phyloP scores from a whole-genome alignment of 164 flowering plant species.

The grape (Vitis vinifera) region DNA sequence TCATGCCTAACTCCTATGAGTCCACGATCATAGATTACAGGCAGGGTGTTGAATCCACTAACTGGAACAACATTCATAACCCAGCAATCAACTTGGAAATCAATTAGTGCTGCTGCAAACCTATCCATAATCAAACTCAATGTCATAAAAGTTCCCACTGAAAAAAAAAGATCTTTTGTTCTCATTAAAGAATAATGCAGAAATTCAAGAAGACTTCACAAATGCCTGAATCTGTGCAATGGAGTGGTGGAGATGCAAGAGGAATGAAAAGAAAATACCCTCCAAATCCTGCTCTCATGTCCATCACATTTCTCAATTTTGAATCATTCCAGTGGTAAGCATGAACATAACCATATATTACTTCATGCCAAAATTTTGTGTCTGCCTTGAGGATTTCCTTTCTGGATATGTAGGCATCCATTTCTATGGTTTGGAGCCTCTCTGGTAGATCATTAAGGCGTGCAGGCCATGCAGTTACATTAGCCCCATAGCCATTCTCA shows the following conservation, averaged over 20 bases:
- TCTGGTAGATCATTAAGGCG: conserved; percentile 83
- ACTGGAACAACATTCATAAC: conserved; percentile 91
- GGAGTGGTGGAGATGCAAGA: conserved; percentile 10
- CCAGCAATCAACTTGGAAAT: conserved; percentile 39
- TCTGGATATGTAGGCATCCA: conserved; percentile 81
- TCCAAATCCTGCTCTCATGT: conserved; percentile 97
- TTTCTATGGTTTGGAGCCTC: conserved; percentile 75
- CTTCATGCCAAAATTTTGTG: conserved; percentile 75
- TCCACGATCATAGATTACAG: conserved; percentile 92
- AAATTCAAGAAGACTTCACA: not conserved
- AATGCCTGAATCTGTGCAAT: not conserved
- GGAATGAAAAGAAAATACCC: conserved; percentile 62
- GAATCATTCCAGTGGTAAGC: conserved; percentile 68
- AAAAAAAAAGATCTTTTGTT: too few relatives aligned
- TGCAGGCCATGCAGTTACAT: conserved; percentile 77
- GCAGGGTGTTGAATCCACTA: conserved; percentile 78
- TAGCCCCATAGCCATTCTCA: conserved; percentile 79
- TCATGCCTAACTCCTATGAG: conserved; percentile 92
- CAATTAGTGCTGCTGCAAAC: conserved; percentile 41
- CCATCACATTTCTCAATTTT: conserved; percentile 78
- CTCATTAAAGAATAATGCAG: not conserved
- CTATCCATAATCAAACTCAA: conserved; percentile 32
- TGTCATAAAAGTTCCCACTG: too few relatives aligned
- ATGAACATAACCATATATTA: conserved; percentile 61
- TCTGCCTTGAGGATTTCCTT: conserved; percentile 91